Evolutionary conservation across 148 eudicot genomes (phyloP).

Genomic region (Simmondsia chinensis): DNA sequence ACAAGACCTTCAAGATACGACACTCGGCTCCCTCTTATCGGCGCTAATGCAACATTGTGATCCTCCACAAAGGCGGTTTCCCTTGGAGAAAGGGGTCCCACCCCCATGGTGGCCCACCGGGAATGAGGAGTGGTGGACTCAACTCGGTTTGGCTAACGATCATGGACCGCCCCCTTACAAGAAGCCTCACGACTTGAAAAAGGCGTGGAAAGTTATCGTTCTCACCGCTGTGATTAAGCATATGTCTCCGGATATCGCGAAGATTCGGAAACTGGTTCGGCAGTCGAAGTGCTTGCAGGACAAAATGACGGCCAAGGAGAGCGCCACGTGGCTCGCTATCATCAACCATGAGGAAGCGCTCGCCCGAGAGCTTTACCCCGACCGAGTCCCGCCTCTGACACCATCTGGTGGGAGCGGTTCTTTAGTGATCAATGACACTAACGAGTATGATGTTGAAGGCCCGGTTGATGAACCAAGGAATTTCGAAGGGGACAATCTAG

Average conservation of each 20-base stretch:
- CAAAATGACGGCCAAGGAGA: constrained; percentile 74
- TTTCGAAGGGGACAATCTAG: constrained; percentile 20
- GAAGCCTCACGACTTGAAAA: constrained; percentile 75
- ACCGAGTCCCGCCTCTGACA: constrained; percentile 29
- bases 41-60: constrained; percentile 71
- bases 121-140: constrained; percentile 60
- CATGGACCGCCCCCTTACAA: constrained; percentile 55
- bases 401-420: constrained; percentile 26
- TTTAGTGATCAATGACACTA: constrained; percentile 25
- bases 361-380: constrained; percentile 55
- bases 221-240: constrained; percentile 66
- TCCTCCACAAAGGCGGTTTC: constrained; percentile 66
- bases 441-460: constrained; percentile 52
- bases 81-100: constrained; percentile 54
- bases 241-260: too few species aligned
- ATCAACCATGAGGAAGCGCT: constrained; percentile 48
- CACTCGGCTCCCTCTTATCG: constrained; percentile 54
- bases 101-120: constrained; percentile 85
- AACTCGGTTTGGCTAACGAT: constrained; percentile 37
- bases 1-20: constrained; percentile 64
- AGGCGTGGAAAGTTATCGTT: constrained; percentile 70
- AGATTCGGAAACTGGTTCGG: constrained; percentile 58
- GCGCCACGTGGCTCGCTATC: constrained; percentile 60
- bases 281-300: constrained; percentile 72
- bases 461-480: constrained; percentile 21